Base-by-base conservation (phyloP, 2,329 filamentous ascomycete genomes). In the Calonectria pauciramosa region DNA sequence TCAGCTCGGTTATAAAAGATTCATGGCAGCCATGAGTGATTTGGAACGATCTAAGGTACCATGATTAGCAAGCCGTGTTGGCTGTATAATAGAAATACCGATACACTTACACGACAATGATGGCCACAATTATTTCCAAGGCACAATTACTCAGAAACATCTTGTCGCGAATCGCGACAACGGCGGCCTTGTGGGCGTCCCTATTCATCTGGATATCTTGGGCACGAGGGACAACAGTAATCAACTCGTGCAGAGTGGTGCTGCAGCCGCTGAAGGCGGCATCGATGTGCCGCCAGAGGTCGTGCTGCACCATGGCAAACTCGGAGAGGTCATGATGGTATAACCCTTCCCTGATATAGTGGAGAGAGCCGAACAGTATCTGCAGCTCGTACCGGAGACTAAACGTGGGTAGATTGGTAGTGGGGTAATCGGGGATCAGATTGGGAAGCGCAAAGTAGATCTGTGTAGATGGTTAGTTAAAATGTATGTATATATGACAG, bases 111-210 rank as follows among this genome's bases (percentile, higher is more conserved):
- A 82, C 75, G 13, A 71, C 78, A 60, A 82, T 80, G 8, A 80
- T 77, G 32, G 78, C 77, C 3, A 82, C 69, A 54, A 82, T 80
- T 2, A 80, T 82, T 66, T 82, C 81, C 47, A 82, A 67, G 3
- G 79, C 79, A 52, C 75, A 79, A 26, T 81, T 82, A 16, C 77
- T 80, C 68, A 81, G 79, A 60, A 80, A 76, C 38, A 82, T 77
- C 63, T 78, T 80, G 71, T 82, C 81, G 14, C 76, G 75, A 59
- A 79, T 78, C 0, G 73, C 71, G 14, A 70, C 60, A 11, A 82
- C 63, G 0, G 79, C 78, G 38, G 47, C 52, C 1, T 18, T 52
- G 38, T 67, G 38, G 16, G 38, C 2, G 4, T 51, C 47, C 30
- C 60, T 20, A 23, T 59, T 41, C 14, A 60, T 20, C 34, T 34